phyloP scores from a whole-genome alignment of 1,284 basidiomycete genomes.

The Heterobasidion irregulare region DNA sequence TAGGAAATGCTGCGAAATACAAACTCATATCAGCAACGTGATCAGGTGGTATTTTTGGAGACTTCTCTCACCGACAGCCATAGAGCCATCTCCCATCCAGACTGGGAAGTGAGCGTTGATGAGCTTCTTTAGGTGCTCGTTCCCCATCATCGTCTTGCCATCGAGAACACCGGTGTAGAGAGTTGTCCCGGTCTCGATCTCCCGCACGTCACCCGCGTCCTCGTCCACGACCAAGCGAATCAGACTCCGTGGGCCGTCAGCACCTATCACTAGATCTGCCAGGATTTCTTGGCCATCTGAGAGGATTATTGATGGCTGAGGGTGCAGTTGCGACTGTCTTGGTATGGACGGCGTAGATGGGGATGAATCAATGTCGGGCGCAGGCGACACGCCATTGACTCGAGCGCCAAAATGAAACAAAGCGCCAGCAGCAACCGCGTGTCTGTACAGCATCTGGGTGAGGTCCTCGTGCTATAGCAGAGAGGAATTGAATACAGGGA shows the following conservation, averaged over 20 bases:
- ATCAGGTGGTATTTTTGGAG: too few relatives aligned
- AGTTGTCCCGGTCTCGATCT: background rate
- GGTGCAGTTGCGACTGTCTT: background rate
- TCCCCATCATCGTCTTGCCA: conserved; percentile 1
- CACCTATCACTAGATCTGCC: conserved; percentile 22
- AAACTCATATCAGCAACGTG: background rate
- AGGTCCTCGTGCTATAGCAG: conserved; percentile 26
- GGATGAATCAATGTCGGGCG: background rate
- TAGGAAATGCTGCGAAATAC: background rate
- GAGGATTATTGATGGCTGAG: conserved; percentile 13
- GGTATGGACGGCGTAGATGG: background rate
- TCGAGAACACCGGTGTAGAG: conserved; percentile 8
- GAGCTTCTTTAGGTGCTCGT: background rate
- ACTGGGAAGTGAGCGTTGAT: background rate
- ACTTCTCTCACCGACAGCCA: background rate
- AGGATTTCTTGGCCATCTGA: conserved; percentile 17
- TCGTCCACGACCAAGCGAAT: conserved; percentile 13
- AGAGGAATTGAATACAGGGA: background rate
- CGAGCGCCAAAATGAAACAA: background rate
- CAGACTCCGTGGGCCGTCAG: conserved; percentile 19
- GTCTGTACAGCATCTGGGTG: conserved; percentile 28
- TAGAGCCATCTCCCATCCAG: conserved; percentile 1
- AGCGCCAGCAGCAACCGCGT: conserved; percentile 7
- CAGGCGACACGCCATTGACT: background rate
- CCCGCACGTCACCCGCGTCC: background rate